Evolutionary conservation across 768 basidiomycete genomes (phyloP), one percentile per base, ranked within the genome.

Genomic region (Calocybe gangraenosa): DNA sequence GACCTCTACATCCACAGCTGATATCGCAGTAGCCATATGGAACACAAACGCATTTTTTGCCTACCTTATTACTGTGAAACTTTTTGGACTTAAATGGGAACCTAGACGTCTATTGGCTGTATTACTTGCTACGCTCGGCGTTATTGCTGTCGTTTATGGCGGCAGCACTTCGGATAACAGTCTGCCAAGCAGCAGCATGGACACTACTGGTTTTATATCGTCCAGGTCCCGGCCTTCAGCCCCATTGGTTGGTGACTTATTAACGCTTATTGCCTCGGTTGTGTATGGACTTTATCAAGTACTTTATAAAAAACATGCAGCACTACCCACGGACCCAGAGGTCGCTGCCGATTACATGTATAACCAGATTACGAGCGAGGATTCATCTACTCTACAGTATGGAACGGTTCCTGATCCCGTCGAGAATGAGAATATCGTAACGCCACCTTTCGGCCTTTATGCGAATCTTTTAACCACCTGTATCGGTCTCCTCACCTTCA

Each of bases 11-110:
- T 22, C 30, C 31, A 36, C 34, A n/a, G 43, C 53, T 62, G 46
- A 53, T 39, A 28, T 9, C 39, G 40, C 45, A 25, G 39, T 33
- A 68, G 81, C 81, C 15, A 79, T 92, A 20, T 92, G 88, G 82
- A 94, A 95, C 59, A 83, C 87, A 7, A 89, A 87, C 56, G 85
- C 89, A 0, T 93, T 97, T 68, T 93, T 92, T 63, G 87, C 89
- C 4, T 98, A 97, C 59, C 60, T 92, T 20, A 78, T 97, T 60
- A 78, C 84, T n/a, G 80, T 93, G 49, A 78, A 78, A 54, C 55
- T 92, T 2, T 81, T 84, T 49, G 67, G 74, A 17, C 65, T 79
- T 19, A 68, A 71, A 52, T 84, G 84, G 85, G 77, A 87, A 49
- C 51, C 73, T 13, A 68, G 77, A 36, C 82, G 78, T 34, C 65